Percentiles rank a stretch among this genome's conserved stretches.
These are phyloP conservation scores for Panaeolus cyanescens DNA, from an alignment of 768 basidiomycete species.

Conservation along the genomic window DNA sequence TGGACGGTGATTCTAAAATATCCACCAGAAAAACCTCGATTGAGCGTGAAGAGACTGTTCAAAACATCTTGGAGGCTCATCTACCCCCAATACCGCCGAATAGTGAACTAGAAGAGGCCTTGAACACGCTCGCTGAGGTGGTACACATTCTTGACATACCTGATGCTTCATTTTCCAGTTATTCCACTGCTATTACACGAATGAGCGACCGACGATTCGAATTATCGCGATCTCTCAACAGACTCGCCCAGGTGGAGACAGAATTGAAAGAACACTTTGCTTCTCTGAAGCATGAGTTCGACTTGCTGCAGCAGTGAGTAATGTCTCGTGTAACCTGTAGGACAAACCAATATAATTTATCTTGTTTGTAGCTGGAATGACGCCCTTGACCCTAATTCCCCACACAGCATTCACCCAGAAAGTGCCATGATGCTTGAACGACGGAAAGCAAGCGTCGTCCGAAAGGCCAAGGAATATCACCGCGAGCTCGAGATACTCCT, in stretches of 20 bases:
- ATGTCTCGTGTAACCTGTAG: no score
- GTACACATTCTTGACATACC: slow-evolving; percentile 33
- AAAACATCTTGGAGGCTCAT: slow-evolving; percentile 14
- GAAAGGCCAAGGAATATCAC: slow-evolving; percentile 51
- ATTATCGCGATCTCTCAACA: slow-evolving; percentile 32
- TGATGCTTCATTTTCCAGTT: slow-evolving; percentile 40
- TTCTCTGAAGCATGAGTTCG: slow-evolving; percentile 33
- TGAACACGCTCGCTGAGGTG: slow-evolving; percentile 27
- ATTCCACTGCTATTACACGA: slow-evolving; percentile 34
- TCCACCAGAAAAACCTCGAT: background rate
- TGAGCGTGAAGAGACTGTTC: background rate
- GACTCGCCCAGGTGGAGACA: slow-evolving; percentile 34
- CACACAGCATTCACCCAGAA: slow-evolving; percentile 19
- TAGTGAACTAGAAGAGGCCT: slow-evolving; percentile 16
- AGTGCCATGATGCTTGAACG: slow-evolving; percentile 34
- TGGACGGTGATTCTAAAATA: background rate
- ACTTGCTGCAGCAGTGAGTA: slow-evolving; percentile 40
- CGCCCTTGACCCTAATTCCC: slow-evolving; percentile 22
- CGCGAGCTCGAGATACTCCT: slow-evolving; percentile 35
- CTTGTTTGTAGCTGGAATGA: slow-evolving; percentile 34
- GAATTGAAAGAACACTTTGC: slow-evolving; percentile 38
- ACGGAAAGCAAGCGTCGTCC: slow-evolving; percentile 39
- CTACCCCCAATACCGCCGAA: slow-evolving; percentile 19
- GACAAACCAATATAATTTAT: no score
- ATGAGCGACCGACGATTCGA: slow-evolving; percentile 33